These are phyloP conservation scores for Trypanosomatidae sp. DNA, from an alignment of 208 protist species.

Conservation along the genomic window DNA sequence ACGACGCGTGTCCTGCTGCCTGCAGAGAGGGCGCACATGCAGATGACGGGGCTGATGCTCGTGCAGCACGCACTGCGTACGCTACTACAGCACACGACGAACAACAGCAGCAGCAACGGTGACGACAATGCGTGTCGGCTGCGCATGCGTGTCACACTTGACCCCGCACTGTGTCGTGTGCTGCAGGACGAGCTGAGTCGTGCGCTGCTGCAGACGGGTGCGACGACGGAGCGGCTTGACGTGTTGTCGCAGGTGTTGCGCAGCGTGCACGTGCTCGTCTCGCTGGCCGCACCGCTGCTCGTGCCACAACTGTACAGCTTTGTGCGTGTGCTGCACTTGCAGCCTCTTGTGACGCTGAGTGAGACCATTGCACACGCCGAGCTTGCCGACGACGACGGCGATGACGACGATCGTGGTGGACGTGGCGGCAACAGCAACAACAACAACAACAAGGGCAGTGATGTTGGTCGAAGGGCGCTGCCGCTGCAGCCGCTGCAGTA, in stretches of 20 bases:
- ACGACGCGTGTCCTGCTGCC: too few species aligned
- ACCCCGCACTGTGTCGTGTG: slow-evolving; percentile 16
- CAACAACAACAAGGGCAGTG: not conserved
- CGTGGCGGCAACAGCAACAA: not conserved
- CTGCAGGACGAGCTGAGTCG: slow-evolving; percentile 67
- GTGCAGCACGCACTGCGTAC: slow-evolving; percentile 45
- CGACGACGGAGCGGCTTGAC: slow-evolving; percentile 45
- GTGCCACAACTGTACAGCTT: slow-evolving; percentile 78
- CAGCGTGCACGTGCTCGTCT: slow-evolving; percentile 55
- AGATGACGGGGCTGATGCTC: slow-evolving; percentile 61
- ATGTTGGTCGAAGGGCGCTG: not conserved
- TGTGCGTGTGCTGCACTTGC: slow-evolving; percentile 65
- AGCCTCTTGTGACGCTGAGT: slow-evolving; percentile 38
- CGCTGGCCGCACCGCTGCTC: slow-evolving; percentile 23
- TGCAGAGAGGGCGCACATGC: too few species aligned
- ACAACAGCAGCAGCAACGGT: too few species aligned
- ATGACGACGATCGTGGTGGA: not conserved
- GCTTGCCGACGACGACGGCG: slow-evolving; percentile 3
- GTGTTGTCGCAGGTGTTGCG: slow-evolving; percentile 75
- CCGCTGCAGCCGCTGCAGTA: too few species aligned
- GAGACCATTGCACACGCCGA: slow-evolving; percentile 9
- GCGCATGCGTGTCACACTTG: too few species aligned
- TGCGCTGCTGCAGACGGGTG: slow-evolving; percentile 50
- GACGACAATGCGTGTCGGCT: too few species aligned
- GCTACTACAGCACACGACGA: slow-evolving; percentile 9